Conservation (phyloP, 2,329 filamentous ascomycete genomes). For the Cylindrodendrum hubeiense region DNA sequence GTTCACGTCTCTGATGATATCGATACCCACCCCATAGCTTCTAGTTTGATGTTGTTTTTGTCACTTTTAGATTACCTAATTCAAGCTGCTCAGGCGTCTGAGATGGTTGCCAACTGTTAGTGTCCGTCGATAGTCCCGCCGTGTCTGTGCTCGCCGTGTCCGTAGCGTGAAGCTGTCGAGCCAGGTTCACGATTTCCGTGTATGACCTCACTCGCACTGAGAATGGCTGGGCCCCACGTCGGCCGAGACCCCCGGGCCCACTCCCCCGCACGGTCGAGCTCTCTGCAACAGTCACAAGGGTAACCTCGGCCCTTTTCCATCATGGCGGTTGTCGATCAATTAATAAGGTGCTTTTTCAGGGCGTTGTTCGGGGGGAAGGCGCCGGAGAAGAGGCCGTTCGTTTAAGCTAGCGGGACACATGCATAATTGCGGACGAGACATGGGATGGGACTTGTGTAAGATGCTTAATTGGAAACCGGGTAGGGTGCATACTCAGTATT, state of each 20-base stretch:
- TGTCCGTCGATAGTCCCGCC: neutral
- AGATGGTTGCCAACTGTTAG: neutral
- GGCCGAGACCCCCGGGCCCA: slow-evolving; percentile 12
- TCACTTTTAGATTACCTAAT: slow-evolving; percentile 22
- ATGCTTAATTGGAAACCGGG: too few species aligned
- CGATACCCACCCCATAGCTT: slow-evolving; percentile 45
- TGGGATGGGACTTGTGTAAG: too few species aligned
- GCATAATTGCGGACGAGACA: too few species aligned
- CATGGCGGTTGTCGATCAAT: neutral
- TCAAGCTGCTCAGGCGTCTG: slow-evolving; percentile 22
- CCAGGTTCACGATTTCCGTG: neutral
- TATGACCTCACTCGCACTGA: neutral
- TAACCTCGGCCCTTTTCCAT: neutral
- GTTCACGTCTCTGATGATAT: slow-evolving; percentile 47
- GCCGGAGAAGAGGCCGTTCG: neutral
- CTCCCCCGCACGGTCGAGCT: slow-evolving; percentile 9
- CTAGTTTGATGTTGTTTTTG: slow-evolving; percentile 28
- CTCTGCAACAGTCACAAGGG: neutral
- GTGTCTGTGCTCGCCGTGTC: neutral
- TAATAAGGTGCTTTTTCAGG: neutral
- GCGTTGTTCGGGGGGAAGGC: neutral
- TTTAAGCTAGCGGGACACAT: neutral
- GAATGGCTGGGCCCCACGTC: slow-evolving; percentile 4
- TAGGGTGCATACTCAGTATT: too few species aligned
- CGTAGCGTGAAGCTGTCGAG: neutral